phyloP scores from a whole-genome alignment of 2,329 filamentous ascomycete genomes.

The Ascochyta viciae-villosae region DNA sequence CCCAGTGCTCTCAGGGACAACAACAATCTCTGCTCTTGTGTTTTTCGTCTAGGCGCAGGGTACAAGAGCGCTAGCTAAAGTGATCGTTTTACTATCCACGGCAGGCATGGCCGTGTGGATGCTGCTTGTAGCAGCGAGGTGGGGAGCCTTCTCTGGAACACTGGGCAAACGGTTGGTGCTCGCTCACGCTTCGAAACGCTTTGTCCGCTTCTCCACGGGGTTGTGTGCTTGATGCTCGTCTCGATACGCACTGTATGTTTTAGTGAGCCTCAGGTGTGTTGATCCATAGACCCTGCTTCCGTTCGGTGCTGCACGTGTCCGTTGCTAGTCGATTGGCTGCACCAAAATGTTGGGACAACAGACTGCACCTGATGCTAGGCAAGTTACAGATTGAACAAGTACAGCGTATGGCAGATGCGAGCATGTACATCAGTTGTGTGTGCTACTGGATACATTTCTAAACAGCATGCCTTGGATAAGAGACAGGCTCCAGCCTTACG shows the following conservation, averaged over 20 bases:
- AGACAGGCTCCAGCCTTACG: neutral
- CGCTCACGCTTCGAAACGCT: conserved; percentile 25
- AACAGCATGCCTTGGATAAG: neutral
- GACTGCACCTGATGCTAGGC: neutral
- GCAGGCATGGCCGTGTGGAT: conserved; percentile 2
- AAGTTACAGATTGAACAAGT: neutral
- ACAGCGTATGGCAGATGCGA: neutral
- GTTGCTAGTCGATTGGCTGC: conserved; percentile 9
- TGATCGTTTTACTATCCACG: conserved; percentile 1
- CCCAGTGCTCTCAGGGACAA: conserved; percentile 30
- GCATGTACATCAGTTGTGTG: neutral
- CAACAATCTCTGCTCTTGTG: neutral
- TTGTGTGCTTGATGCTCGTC: conserved; percentile 6
- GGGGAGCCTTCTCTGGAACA: conserved; percentile 13
- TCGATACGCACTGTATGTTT: conserved; percentile 3
- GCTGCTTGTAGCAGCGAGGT: conserved; percentile 7
- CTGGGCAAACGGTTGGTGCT: conserved; percentile 22
- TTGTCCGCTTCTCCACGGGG: conserved; percentile 21
- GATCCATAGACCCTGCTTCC: conserved; percentile 12
- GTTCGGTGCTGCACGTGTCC: conserved; percentile 18
- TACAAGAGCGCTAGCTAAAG: conserved; percentile 1
- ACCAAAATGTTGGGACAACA: neutral
- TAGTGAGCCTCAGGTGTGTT: conserved; percentile 12
- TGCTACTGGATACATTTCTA: neutral
- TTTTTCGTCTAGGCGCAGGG: conserved; percentile 2